Percentiles rank a stretch among this genome's conserved stretches.
phyloP scores from a whole-genome alignment of 1,284 basidiomycete species.

The Puccinia polysora region DNA sequence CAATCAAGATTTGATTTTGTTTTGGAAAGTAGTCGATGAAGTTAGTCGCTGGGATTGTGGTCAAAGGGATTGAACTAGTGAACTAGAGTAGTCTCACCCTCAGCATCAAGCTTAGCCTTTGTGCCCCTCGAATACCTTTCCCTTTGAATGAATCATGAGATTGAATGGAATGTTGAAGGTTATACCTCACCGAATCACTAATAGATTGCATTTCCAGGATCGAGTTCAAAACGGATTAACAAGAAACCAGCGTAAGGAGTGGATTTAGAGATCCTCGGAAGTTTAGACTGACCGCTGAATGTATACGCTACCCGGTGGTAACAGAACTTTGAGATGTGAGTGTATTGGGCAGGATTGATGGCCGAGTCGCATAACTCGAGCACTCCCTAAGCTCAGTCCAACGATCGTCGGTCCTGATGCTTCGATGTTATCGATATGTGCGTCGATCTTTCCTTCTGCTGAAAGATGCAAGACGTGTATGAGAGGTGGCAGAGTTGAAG shows the following conservation, averaged over 20 bases:
- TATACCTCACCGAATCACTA: slow-evolving; percentile 29
- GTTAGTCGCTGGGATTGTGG: no score
- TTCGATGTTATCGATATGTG: slow-evolving; percentile 38
- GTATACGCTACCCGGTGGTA: slow-evolving; percentile 38
- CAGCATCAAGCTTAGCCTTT: slow-evolving; percentile 40
- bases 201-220: not conserved
- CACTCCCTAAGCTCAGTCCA: slow-evolving; percentile 42
- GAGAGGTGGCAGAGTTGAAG: not conserved
- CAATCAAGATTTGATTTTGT: no score
- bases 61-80: no score
- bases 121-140: slow-evolving; percentile 7
- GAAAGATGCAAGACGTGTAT: slow-evolving; percentile 43
- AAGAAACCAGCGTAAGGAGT: not conserved
- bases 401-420: slow-evolving; percentile 40
- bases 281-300: slow-evolving; percentile 20
- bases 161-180: slow-evolving; percentile 18
- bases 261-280: not conserved
- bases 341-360: not conserved
- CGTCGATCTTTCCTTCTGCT: slow-evolving; percentile 23
- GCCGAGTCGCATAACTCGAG: slow-evolving; percentile 26
- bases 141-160: slow-evolving; percentile 12
- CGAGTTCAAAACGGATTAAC: not conserved
- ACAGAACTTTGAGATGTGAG: slow-evolving; percentile 21
- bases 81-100: no score
- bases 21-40: no score